Base-by-base conservation (phyloP, 768 basidiomycete genomes). In the Tremella yokohamensis region DNA sequence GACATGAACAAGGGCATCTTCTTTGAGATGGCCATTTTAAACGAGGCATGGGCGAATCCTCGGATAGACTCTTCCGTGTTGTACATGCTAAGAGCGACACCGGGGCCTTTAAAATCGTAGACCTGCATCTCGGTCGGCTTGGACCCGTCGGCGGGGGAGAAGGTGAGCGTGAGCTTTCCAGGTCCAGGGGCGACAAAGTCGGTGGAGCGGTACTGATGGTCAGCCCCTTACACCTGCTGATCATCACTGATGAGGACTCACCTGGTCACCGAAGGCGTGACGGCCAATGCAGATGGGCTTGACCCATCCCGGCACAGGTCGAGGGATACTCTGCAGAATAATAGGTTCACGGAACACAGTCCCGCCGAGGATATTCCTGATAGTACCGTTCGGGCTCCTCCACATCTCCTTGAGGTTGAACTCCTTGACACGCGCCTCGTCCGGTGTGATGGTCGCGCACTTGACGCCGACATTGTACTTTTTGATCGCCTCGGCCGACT, bases 341-440 rank as follows among this genome's bases (percentile, higher is more conserved):
- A 99, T 98, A 65, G 96, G 96, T 78, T 96, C 96, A 63, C 96
- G 87, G 85, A 98, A 98, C 53, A 99, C 93, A 18, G 96, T 98
- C 40, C 96, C 96, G 29, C 91, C 92, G 50, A 98, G 85, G 72
- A 98, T 96, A 76, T 99, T 99, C 62, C 94, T 88, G 78, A 97
- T 97, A 1, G 93, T 94, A 67, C 92, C 93, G 77, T 96, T 96
- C 6, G 93, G 94, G 72, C 89, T 90, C 81, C 82, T 87, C 93
- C 91, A 96, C 94, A 99, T 99, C 79, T 93, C 85, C 82, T 96
- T 97, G 74, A 99, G 82, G 50, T 91, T 89, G 84, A 96, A 99
- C 79, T 98, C 96, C 60, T 92, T 79, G 48, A 97, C 91, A 57
- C 93, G 87, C 20, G 85, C 90, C 76, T 98, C 94, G 74, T 99